These are phyloP conservation scores for Aspergillus oerlinghausenensis DNA, from an alignment of 2,329 filamentous ascomycete genomes.

Conservation along the genomic window DNA sequence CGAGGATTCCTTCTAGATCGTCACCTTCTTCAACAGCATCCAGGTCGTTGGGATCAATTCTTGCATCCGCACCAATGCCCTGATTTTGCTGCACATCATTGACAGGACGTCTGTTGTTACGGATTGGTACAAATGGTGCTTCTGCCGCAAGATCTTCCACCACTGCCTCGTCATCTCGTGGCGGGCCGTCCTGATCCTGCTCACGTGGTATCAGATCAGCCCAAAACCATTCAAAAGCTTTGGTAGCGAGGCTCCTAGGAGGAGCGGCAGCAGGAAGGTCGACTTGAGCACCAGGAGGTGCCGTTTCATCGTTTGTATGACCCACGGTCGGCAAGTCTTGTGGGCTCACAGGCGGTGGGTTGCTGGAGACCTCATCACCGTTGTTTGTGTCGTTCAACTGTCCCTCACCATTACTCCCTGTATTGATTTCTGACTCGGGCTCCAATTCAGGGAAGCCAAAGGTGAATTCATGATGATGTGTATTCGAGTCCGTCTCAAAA, in stretches of 20 bases:
- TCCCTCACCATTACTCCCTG: neutral
- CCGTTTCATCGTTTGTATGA: neutral
- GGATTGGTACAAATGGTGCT: constrained; percentile 55
- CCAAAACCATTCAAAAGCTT: constrained; percentile 43
- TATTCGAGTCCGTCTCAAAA: neutral
- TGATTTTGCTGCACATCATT: constrained; percentile 20
- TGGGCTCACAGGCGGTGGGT: neutral
- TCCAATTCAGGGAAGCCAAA: neutral
- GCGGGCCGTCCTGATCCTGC: constrained; percentile 36
- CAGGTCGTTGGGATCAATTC: constrained; percentile 59
- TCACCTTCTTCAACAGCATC: constrained; percentile 67
- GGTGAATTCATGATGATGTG: constrained; percentile 1
- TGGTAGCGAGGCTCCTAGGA: constrained; percentile 21
- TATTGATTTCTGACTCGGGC: neutral
- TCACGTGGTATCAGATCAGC: constrained; percentile 32
- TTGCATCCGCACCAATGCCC: constrained; percentile 49
- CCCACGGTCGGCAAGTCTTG: neutral
- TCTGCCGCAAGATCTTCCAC: constrained; percentile 57
- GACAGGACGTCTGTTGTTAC: constrained; percentile 39
- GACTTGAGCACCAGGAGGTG: neutral
- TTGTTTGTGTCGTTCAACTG: neutral
- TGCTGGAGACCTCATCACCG: neutral
- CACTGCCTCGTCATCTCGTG: constrained; percentile 55
- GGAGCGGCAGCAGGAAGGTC: constrained; percentile 11
- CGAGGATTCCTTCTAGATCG: constrained; percentile 92